phyloP scores from a whole-genome alignment of 345 rosid species.

The Gossypium australe region DNA sequence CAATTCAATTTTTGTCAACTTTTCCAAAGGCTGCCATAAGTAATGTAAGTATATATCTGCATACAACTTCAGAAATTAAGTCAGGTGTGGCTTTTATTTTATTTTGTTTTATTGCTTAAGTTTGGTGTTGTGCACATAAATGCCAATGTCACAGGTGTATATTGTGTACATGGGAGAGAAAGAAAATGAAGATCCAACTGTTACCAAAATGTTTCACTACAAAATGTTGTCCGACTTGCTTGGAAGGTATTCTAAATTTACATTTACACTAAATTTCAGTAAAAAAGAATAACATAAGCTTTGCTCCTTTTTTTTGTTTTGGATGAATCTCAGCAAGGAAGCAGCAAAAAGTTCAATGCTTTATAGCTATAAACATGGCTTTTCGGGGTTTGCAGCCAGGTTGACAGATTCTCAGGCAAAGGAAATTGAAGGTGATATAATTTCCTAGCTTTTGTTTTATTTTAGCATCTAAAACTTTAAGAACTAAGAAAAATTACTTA shows the following conservation, averaged over 20 bases:
- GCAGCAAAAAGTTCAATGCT: constrained; percentile 50
- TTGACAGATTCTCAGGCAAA: constrained; percentile 41
- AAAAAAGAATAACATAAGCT: not conserved
- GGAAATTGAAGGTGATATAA: constrained; percentile 32
- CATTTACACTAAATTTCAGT: not conserved
- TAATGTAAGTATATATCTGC: constrained; percentile 9
- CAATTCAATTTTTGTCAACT: not conserved
- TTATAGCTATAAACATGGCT: constrained; percentile 52
- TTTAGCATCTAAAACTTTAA: constrained; percentile 1
- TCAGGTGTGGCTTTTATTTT: not conserved
- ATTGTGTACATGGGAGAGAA: constrained; percentile 47
- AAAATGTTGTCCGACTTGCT: constrained; percentile 29
- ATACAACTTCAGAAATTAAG: not conserved
- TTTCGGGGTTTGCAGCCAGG: constrained; percentile 57
- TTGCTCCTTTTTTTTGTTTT: not conserved
- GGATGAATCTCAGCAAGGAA: constrained; percentile 35
- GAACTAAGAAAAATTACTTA: not conserved
- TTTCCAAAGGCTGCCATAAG: not conserved
- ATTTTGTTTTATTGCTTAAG: not conserved
- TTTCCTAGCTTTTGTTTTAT: constrained; percentile 2
- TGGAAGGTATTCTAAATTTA: constrained; percentile 30
- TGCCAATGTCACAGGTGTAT: constrained; percentile 23
- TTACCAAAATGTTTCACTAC: constrained; percentile 30
- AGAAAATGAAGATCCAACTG: constrained; percentile 34
- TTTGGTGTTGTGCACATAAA: not conserved